Base-by-base conservation (phyloP, 2,329 filamentous ascomycete genomes). In the Teratosphaeria zuluensis region DNA sequence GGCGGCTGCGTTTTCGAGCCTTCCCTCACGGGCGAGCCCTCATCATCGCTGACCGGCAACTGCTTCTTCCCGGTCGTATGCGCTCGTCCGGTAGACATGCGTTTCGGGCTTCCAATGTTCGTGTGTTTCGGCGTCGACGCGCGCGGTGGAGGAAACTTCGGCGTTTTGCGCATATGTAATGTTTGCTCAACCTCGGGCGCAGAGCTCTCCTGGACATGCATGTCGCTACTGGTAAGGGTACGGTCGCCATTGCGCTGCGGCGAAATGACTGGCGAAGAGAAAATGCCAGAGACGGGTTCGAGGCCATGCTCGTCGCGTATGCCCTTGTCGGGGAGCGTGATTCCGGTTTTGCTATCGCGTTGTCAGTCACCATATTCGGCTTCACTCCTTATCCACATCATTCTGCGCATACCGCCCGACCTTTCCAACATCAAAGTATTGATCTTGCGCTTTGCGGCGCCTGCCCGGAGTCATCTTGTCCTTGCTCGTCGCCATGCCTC, bases 221-320 rank as follows among this genome's bases (percentile, higher is more conserved):
- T 69, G 28, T 63, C 64, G 53, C 66, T 65, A 59, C 63, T 66
- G 38, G 64, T 63, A 52, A 67, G 62, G 33, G 61, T 64, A 55
- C 55, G 58, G 54, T 63, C 60, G 54, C 59, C 61, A 60, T 64
- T 56, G 58, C 53, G 64, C 61, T n/a, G 76, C n/a, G 79, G 81
- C 57, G 73, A 76, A 68, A 86, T 88, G 64, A 84, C 82, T 14
- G 92, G 91, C 21, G 92, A 96, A 8, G 92, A 96, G 74, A 96
- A 96, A 64, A 97, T 84, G 65, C 84, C 84, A 38, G 92, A 89
- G 59, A 96, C 82, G 38, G 89, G 87, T 72, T 96, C 90, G 78
- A 99, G 85, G 73, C 92, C 94, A 80, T 96, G 80, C 72, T 95
- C 91, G 75, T 97, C 92, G 75, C 90, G 88, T 61, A 86, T 79